Base-by-base conservation (phyloP, 73 alveolate genomes). In the Blepharisma japonicum region DNA sequence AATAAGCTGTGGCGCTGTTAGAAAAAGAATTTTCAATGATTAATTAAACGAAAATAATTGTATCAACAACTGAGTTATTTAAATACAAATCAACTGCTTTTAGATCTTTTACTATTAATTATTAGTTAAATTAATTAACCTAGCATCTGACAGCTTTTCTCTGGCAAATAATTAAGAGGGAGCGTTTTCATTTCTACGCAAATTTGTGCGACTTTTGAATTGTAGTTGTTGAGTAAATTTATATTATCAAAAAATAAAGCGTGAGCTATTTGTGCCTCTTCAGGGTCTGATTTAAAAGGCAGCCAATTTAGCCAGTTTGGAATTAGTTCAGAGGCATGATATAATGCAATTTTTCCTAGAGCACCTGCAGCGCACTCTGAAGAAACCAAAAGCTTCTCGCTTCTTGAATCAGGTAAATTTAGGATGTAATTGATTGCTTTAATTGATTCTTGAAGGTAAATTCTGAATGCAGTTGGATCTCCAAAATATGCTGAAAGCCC, bases 201-300 rank as follows among this genome's bases (percentile, higher is more conserved):
- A 3, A 32, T 32, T 32, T 32, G 42, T 32, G 42, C 42, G 42
- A 32, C 42, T 3, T 32, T 32, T 32, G 42, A 32, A 32, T 32
- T 32, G 42, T 32, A 32, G 42, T 32, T 32, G 3, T 32, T 32
- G 42, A 32, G 42, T 3, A 32, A 32, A 32, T 32, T 32, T 32
- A 32, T 32, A 25, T 61, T 14, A 8, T 25, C 23, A 61, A 61
- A 20, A 61, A 61, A 5, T 4, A 61, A 25, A 18, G 14, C 48
- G 11, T 61, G 38, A 1, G 46, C 23, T 8, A 61, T 25, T 8
- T 25, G 47, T 0, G 74, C 74, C 23, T 61, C 74, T 18, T 14
- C 74, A 20, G 74, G 49, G 47, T 61, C 46, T 8, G 74, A 61
- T 25, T 61, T 61, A 25, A 61, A 25, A 61, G 74, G 74, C 11